A percentile compares a stretch with the other conserved stretches of the same genome.
These are phyloP conservation scores for Macrophomina tecta DNA, from an alignment of 2,329 filamentous ascomycete genomes.

Conservation along the genomic window DNA sequence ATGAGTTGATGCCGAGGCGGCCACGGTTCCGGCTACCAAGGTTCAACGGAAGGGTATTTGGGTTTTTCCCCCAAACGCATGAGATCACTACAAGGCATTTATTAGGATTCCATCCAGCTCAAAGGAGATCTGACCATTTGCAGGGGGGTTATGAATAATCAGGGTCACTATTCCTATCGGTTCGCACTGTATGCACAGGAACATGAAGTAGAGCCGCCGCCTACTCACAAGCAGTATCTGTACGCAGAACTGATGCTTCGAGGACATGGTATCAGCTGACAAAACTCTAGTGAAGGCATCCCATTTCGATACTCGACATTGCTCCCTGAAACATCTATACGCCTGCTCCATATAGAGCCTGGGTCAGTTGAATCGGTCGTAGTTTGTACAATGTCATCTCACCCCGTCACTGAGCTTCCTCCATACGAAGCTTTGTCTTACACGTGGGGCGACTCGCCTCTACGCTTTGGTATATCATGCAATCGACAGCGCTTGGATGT, in stretches of 20 bases:
- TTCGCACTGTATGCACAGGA: background rate
- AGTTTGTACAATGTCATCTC: background rate
- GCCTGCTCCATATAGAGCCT: background rate
- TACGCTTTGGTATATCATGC: background rate
- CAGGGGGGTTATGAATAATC: background rate
- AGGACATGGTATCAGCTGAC: background rate
- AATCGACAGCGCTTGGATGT: constrained; percentile 7
- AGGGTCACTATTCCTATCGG: background rate
- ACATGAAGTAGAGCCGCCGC: background rate
- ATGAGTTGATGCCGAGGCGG: background rate
- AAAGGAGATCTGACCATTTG: background rate
- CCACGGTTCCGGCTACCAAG: background rate
- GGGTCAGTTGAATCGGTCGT: background rate
- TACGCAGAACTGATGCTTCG: background rate
- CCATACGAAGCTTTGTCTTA: constrained; percentile 16
- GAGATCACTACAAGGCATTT: background rate
- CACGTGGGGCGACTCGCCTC: constrained; percentile 6
- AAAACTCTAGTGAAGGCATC: background rate
- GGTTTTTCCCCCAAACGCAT: background rate
- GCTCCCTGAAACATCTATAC: background rate
- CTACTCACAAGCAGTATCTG: background rate
- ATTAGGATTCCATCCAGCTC: background rate
- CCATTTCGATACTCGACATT: background rate
- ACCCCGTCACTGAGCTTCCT: background rate
- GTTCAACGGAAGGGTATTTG: background rate